These are phyloP conservation scores for Fraxinus cuspidata DNA, from an alignment of 257 asterid genomes.

Conservation along the genomic window DNA sequence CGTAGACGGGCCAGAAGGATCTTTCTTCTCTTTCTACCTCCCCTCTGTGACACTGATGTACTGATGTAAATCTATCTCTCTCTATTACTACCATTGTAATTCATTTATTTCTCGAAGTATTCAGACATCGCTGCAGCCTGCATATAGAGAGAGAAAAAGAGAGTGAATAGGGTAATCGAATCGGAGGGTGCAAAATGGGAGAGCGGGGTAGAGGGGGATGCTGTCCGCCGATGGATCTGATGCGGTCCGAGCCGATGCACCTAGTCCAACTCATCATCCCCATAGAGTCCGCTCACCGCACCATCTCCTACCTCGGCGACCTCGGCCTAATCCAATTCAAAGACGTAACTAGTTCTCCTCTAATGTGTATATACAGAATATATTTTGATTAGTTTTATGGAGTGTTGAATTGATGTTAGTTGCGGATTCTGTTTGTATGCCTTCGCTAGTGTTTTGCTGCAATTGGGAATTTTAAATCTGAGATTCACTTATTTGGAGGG, in stretches of 20 bases:
- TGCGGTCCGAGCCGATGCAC: conserved; percentile 95
- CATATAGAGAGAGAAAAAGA: conserved; percentile 26
- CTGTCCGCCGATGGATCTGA: conserved; percentile 96
- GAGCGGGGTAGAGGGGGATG: conserved; percentile 75
- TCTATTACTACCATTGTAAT: neutral
- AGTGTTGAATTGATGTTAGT: conserved; percentile 22
- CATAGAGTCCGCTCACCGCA: conserved; percentile 81
- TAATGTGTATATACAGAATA: neutral
- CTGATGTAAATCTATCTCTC: conserved; percentile 35
- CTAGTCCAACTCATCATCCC: conserved; percentile 91
- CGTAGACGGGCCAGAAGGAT: conserved; percentile 26
- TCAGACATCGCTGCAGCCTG: conserved; percentile 12
- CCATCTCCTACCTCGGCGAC: conserved; percentile 81
- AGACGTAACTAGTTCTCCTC: conserved; percentile 50
- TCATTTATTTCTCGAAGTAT: neutral
- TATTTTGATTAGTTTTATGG: neutral
- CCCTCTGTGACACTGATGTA: conserved; percentile 33
- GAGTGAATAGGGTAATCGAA: conserved; percentile 27
- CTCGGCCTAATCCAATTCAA: conserved; percentile 86
- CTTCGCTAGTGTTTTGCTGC: conserved; percentile 30
- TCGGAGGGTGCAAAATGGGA: conserved; percentile 55
- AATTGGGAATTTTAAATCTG: neutral
- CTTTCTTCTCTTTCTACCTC: neutral
- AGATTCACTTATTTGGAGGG: neutral
- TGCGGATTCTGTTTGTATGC: conserved; percentile 14